A percentile compares a stretch with the other conserved stretches of the same genome.
Evolutionary conservation across 2,329 filamentous ascomycete species (phyloP).

Genomic region (Nothophoma quercina): DNA sequence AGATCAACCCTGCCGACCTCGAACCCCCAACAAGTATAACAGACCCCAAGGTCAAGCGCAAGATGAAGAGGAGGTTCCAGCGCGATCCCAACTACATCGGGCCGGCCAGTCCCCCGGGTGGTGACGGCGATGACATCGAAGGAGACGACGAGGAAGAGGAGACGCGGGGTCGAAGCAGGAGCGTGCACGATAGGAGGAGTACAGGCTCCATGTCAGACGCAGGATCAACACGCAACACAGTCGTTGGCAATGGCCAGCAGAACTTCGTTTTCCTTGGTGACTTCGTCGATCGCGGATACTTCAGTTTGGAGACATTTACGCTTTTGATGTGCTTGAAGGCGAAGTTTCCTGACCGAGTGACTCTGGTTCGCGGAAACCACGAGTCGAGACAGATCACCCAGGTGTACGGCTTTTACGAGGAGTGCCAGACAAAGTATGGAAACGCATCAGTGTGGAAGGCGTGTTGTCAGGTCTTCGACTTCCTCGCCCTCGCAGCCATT

Average conservation of each 20-base stretch:
- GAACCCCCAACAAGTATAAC: constrained; percentile 90
- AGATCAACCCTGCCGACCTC: constrained; percentile 90
- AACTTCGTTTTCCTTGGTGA: constrained; percentile 76
- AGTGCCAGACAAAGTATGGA: constrained; percentile 98
- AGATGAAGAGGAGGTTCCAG: constrained; percentile 70
- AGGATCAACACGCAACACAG: constrained; percentile 49
- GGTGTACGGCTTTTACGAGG: constrained; percentile 99
- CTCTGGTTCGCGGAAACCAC: constrained; percentile 82
- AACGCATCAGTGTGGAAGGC: constrained; percentile 99
- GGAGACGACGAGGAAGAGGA: constrained; percentile 57
- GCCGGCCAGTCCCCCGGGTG: constrained; percentile 57
- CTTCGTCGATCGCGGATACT: constrained; percentile 78
- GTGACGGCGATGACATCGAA: constrained; percentile 57
- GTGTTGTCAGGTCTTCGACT: constrained; percentile 98
- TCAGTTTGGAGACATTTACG: constrained; percentile 76
- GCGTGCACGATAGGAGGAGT: constrained; percentile 49
- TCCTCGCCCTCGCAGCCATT: constrained; percentile 92
- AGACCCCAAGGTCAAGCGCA: constrained; percentile 85
- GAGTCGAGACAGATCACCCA: constrained; percentile 99
- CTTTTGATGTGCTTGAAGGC: constrained; percentile 76
- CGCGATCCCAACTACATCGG: constrained; percentile 62
- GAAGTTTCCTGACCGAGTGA: constrained; percentile 77
- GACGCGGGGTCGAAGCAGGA: constrained; percentile 54
- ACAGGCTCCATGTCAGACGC: constrained; percentile 53
- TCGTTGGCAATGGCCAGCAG: constrained; percentile 64